A percentile compares a stretch with the other conserved stretches of the same genome.
Conservation (phyloP, 1,284 basidiomycete genomes). For the Moesziomyces sp. region DNA sequence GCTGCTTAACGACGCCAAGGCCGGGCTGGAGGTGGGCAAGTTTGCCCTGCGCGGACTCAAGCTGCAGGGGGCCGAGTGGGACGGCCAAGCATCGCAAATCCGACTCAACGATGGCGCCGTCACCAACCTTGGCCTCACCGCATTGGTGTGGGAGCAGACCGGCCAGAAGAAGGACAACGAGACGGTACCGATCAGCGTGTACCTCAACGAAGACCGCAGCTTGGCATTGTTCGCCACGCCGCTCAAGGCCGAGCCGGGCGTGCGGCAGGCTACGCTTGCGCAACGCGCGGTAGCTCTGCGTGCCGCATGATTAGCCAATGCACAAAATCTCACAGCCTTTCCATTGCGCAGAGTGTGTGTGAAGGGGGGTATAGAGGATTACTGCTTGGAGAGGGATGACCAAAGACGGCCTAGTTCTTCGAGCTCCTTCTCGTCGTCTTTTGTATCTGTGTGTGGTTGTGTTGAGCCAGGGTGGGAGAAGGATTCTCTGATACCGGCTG, state of each 20-base stretch:
- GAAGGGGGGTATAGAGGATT: not conserved
- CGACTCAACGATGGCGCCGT: conserved; percentile 52
- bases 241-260: conserved; percentile 75
- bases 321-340: not conserved
- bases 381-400: conserved; percentile 11
- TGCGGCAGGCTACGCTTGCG: conserved; percentile 39
- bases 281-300: conserved; percentile 64
- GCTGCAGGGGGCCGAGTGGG: conserved; percentile 61
- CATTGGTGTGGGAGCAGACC: conserved; percentile 48
- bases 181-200: conserved; percentile 79
- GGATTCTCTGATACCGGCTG: conserved; percentile 18
- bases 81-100: conserved; percentile 20
- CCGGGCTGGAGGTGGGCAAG: conserved; percentile 68
- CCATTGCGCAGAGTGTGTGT: not conserved
- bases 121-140: conserved; percentile 50
- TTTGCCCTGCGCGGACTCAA: conserved; percentile 55
- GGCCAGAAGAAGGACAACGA: not conserved
- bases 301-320: conserved; percentile 25
- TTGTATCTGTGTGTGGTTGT: not conserved
- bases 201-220: conserved; percentile 87
- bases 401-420: conserved; percentile 23
- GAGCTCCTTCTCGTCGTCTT: conserved; percentile 19
- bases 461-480: conserved; percentile 6
- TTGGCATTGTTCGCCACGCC: conserved; percentile 88
- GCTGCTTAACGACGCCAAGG: conserved; percentile 30